phyloP scores from a whole-genome alignment of 148 eudicot species.

The Rhododendron henanense region DNA sequence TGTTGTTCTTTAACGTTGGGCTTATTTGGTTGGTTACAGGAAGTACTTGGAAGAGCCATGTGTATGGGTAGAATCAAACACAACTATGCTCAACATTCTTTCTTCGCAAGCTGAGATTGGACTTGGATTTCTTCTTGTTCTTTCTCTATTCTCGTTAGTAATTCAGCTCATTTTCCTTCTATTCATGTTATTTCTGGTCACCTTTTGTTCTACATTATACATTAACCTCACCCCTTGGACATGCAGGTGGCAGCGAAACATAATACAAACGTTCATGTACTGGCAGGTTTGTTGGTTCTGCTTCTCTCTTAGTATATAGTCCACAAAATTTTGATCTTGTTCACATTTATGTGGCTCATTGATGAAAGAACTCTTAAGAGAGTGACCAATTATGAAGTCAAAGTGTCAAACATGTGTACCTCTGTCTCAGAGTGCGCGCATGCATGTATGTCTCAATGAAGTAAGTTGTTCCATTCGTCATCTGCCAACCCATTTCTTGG shows the following conservation, averaged over 20 bases:
- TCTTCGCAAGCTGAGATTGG: slow-evolving; percentile 94
- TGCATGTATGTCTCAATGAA: background rate
- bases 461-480: background rate
- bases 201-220: background rate
- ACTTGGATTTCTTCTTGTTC: slow-evolving; percentile 81
- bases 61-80: slow-evolving; percentile 95
- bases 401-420: background rate
- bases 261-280: slow-evolving; percentile 85
- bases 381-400: background rate
- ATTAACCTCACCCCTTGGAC: background rate
- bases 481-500: background rate
- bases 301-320: background rate
- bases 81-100: slow-evolving; percentile 81
- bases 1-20: background rate
- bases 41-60: slow-evolving; percentile 89
- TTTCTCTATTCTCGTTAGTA: slow-evolving; percentile 86
- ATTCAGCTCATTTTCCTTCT: background rate
- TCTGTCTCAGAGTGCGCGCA: background rate
- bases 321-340: background rate
- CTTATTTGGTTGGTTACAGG: slow-evolving; percentile 34
- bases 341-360: background rate
- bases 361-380: background rate
- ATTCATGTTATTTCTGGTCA: background rate
- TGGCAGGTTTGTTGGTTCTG: slow-evolving; percentile 68
- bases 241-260: slow-evolving; percentile 96